Evolutionary conservation across 2,329 filamentous ascomycete genomes (phyloP), one percentile per base, ranked within the genome.

Genomic region (Colletotrichum salicis): DNA sequence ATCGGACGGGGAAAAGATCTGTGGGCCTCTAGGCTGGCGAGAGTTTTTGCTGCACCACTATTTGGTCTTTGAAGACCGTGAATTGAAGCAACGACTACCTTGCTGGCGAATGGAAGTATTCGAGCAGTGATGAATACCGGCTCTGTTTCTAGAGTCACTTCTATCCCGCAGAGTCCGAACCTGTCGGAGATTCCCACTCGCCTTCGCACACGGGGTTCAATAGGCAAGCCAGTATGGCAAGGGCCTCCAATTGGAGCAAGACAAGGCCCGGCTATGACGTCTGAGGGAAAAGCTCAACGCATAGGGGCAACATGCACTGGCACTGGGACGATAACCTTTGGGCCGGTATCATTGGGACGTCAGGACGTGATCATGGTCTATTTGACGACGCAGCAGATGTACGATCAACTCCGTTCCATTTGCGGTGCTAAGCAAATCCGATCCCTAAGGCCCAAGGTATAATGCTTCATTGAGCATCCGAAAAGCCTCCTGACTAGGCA

Each of bases 371-470:
- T 72, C 70, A 70, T 72, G 68, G 68, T 71, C 57, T 71, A 71
- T 71, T 72, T 64, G 70, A 70, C 70, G 65, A 61, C 66, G 60
- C 70, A 68, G 70, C 70, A 67, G 59, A 72, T 72, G 70, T 72
- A 72, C 70, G 70, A 72, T 72, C 70, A 72, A 72, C 70, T 70
- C 70, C 70, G 70, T 72, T 72, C 67, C 70, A 72, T 72, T 72
- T 72, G 67, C 70, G 67, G 59, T 72, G 67, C 58, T 72, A 72
- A 72, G 70, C 70, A 71, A 72, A 72, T 70, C 70, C 70, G 67
- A 72, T 72, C 70, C 70, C 67, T 72, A 71, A 72, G 70, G 70
- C 70, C 70, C 66, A 70, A 72, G 70, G 70, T 72, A 72, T 70
- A 61, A 60, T 72, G 67, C 70, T 72, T 62, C 70, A 72, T 71